Evolutionary conservation across 2,329 filamentous ascomycete genomes (phyloP).

Genomic region (Colletotrichum sp.): DNA sequence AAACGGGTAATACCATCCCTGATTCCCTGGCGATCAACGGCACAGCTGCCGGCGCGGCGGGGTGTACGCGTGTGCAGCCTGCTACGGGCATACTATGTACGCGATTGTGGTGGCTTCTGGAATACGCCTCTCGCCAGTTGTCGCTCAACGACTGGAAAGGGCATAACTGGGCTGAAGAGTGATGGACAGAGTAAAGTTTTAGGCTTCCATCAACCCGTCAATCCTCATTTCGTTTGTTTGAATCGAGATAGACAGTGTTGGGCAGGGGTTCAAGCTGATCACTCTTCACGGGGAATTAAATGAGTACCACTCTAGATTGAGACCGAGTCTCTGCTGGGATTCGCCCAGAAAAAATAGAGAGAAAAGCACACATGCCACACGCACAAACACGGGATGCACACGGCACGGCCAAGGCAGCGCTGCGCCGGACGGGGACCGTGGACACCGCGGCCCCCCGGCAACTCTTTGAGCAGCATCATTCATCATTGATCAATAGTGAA

Average conservation of each 20-base stretch:
- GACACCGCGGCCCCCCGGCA: background rate
- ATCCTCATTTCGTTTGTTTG: conserved; percentile 17
- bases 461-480: background rate
- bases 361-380: background rate
- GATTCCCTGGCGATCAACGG: conserved; percentile 14
- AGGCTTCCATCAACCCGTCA: background rate
- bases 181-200: background rate
- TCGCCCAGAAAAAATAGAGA: background rate
- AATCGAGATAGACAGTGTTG: background rate
- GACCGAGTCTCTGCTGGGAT: background rate
- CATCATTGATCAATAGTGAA: background rate
- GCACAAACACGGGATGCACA: background rate
- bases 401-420: background rate
- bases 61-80: conserved; percentile 6
- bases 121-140: background rate
- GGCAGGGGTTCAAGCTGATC: background rate
- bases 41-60: conserved; percentile 16
- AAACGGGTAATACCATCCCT: background rate
- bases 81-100: background rate
- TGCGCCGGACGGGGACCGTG: background rate
- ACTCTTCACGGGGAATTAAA: background rate
- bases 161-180: background rate
- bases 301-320: background rate
- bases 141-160: background rate
- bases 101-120: background rate